These are phyloP conservation scores for Phaeotremella fagi DNA, from an alignment of 768 basidiomycete genomes.

Conservation along the genomic window DNA sequence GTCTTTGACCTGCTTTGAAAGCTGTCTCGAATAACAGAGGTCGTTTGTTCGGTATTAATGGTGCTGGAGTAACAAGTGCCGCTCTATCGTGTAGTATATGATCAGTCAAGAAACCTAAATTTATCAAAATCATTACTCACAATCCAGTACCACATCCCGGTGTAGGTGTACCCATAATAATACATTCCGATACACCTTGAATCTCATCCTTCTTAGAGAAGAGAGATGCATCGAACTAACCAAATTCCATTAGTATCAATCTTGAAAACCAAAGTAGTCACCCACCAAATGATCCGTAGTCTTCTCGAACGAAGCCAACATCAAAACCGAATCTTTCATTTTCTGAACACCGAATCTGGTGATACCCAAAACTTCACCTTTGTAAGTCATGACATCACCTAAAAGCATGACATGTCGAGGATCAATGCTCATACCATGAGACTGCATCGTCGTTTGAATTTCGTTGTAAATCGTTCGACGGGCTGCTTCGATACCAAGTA, in stretches of 20 bases:
- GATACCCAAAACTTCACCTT: constrained; percentile 97
- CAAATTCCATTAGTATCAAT: not conserved
- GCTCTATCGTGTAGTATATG: constrained; percentile 32
- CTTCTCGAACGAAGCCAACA: constrained; percentile 99
- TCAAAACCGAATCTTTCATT: constrained; percentile 95
- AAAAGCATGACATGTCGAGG: constrained; percentile 97
- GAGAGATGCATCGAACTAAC: constrained; percentile 82
- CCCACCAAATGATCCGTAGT: constrained; percentile 85
- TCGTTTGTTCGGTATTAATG: constrained; percentile 42
- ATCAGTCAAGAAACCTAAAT: constrained; percentile 4
- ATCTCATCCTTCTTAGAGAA: constrained; percentile 93
- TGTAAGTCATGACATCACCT: constrained; percentile 98
- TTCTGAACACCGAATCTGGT: constrained; percentile 98
- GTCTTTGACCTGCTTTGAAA: constrained; percentile 30
- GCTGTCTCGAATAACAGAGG: constrained; percentile 49
- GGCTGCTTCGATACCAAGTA: constrained; percentile 97
- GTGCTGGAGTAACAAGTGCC: constrained; percentile 48
- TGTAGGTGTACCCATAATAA: constrained; percentile 97
- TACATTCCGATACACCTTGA: constrained; percentile 96
- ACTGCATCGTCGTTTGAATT: constrained; percentile 94
- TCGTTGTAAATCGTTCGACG: constrained; percentile 91
- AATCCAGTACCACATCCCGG: constrained; percentile 91
- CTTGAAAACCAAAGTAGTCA: not conserved
- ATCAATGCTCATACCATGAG: constrained; percentile 97
- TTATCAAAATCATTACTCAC: constrained; percentile 51